These are phyloP conservation scores for Niveomyces coronatus DNA, from an alignment of 2,329 filamentous ascomycete species.

Conservation along the genomic window DNA sequence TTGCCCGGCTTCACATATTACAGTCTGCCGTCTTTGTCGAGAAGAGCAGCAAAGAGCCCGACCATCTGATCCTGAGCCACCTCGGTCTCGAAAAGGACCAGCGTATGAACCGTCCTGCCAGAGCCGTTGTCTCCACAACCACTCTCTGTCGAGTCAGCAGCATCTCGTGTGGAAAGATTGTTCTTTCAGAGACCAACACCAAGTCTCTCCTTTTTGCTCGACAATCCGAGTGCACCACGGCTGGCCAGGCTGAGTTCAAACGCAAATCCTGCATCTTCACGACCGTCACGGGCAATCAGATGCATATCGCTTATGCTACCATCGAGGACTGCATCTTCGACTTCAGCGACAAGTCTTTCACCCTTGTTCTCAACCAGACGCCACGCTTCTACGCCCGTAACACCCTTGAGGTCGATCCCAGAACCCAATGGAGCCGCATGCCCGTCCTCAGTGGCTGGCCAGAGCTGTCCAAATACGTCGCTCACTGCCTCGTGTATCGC, in stretches of 20 bases:
- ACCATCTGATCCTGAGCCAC: slow-evolving; percentile 17
- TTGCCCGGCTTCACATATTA: slow-evolving; percentile 22
- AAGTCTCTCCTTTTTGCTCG: slow-evolving; percentile 31
- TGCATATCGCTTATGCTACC: slow-evolving; percentile 40
- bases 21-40: slow-evolving; percentile 19
- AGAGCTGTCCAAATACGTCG: slow-evolving; percentile 24
- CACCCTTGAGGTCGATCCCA: slow-evolving; percentile 4
- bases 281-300: slow-evolving; percentile 16
- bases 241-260: slow-evolving; percentile 30
- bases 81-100: slow-evolving; percentile 16
- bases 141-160: slow-evolving; percentile 11
- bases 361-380: slow-evolving; percentile 40
- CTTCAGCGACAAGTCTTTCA: slow-evolving; percentile 27
- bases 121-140: neutral
- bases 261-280: slow-evolving; percentile 31
- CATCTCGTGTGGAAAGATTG: slow-evolving; percentile 38
- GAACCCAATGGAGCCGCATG: slow-evolving; percentile 19
- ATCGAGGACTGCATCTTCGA: slow-evolving; percentile 35
- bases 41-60: slow-evolving; percentile 24
- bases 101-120: slow-evolving; percentile 11
- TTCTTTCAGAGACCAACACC: slow-evolving; percentile 22
- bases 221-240: slow-evolving; percentile 27
- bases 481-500: slow-evolving; percentile 36
- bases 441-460: slow-evolving; percentile 16
- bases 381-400: slow-evolving; percentile 35